Base-by-base conservation (phyloP, 1,284 basidiomycete genomes). In the Tetrapyrgos nigripes region DNA sequence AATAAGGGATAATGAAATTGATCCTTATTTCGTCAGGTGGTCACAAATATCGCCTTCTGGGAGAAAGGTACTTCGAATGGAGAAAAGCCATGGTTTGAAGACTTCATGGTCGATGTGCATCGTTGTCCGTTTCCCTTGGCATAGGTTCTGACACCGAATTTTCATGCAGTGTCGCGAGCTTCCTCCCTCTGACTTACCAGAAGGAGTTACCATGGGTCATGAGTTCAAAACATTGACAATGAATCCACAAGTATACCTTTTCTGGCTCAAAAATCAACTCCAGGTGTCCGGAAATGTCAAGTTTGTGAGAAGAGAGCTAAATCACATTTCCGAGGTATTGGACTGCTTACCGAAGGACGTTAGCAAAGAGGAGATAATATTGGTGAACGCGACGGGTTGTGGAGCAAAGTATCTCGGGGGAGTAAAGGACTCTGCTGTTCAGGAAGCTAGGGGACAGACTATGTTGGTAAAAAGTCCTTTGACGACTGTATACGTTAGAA, bases 401-500 rank as follows among this genome's bases (percentile, higher is more conserved):
- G 56, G 56, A 44, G 56, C 50, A 13, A 58, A 53, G 37, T 58
- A 58, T 35, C 56, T 58, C 13, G 56, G 56, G 17, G 56, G 56
- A 21, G 56, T 58, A 23, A 31, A 53, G 40, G 56, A 58, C 31
- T n/a, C 35, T 17, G n/a, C 37, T 21, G 56, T 58, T 17, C 43
- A 58, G 24, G 56, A 52, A 26, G 44, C 44, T 2, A 47, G 56
- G 31, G 56, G 56, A 43, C 56, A 58, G 33, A 58, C 56, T 5
- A 53, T 58, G 44, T 28, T 53, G 8, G 56, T 58, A 3, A 46
- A 35, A 19, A 53, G 50, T 17, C 51, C 46, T 13, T 46, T 47
- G 47, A 40, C 40, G 28, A 53, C 43, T 24, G 50, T 58, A 6
- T 35, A 47, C 21, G 45, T 43, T n/a, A 40, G 48, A 24, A 58